These are phyloP conservation scores for Colletotrichum filicis DNA, from an alignment of 2,329 filamentous ascomycete species.

Conservation along the genomic window DNA sequence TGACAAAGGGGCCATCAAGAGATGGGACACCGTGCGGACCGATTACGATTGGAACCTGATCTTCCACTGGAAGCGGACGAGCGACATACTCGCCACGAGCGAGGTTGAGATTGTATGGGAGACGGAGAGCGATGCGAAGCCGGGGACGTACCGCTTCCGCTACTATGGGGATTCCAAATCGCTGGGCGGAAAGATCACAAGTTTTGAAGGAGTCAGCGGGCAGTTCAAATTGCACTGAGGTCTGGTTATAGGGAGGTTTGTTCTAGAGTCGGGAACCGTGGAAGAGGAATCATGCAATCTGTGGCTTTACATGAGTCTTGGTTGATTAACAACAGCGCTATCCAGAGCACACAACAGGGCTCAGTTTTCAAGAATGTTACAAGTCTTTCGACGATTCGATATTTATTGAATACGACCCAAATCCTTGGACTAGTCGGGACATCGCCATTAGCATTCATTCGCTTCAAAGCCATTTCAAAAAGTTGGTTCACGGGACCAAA, in stretches of 20 bases:
- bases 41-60: constrained; percentile 87
- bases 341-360: not conserved
- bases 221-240: constrained; percentile 51
- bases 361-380: not conserved
- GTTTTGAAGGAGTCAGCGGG: constrained; percentile 75
- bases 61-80: constrained; percentile 82
- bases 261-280: not conserved
- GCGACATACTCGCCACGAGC: constrained; percentile 76
- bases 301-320: not conserved
- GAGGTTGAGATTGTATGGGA: constrained; percentile 83
- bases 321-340: not conserved
- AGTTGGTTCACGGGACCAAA: not conserved
- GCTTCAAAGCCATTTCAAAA: not conserved
- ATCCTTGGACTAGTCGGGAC: not conserved
- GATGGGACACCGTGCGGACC: constrained; percentile 75
- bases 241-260: not conserved
- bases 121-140: constrained; percentile 68
- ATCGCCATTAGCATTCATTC: not conserved
- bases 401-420: not conserved
- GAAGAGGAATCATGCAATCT: not conserved
- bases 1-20: constrained; percentile 35
- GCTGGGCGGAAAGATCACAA: constrained; percentile 68
- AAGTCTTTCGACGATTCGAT: not conserved
- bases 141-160: constrained; percentile 77
- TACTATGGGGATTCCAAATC: constrained; percentile 87